Percentiles rank a stretch among this genome's conserved stretches.
phyloP scores from a whole-genome alignment of 495 filamentous ascomycete species.

The Cudoniella acicularis region DNA sequence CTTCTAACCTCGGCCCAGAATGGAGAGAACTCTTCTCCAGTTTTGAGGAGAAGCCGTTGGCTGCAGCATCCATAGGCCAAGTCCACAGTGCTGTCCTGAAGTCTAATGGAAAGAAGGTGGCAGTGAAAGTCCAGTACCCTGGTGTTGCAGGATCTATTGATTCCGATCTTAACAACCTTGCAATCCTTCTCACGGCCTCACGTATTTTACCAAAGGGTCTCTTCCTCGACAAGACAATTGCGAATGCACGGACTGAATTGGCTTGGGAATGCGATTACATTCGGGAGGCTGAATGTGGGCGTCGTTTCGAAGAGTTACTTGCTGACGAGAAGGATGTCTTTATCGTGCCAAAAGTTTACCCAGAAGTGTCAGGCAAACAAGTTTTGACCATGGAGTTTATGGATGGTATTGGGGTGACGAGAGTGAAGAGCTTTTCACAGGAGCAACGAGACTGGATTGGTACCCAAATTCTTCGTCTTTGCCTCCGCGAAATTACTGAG shows the following conservation, averaged over 20 bases:
- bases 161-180: slow-evolving; percentile 90
- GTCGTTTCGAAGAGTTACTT: slow-evolving; percentile 70
- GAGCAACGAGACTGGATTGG: slow-evolving; percentile 87
- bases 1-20: slow-evolving; percentile 70
- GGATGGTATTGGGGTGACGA: slow-evolving; percentile 83
- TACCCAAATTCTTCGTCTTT: slow-evolving; percentile 87
- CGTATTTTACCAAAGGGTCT: slow-evolving; percentile 85
- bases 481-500: slow-evolving; percentile 86
- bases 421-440: slow-evolving; percentile 68
- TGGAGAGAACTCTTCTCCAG: slow-evolving; percentile 81
- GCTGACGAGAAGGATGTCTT: slow-evolving; percentile 67
- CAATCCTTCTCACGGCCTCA: slow-evolving; percentile 84
- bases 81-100: slow-evolving; percentile 85
- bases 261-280: slow-evolving; percentile 97
- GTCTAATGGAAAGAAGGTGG: slow-evolving; percentile 69
- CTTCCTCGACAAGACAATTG: slow-evolving; percentile 95
- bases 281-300: slow-evolving; percentile 76
- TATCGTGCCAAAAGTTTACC: slow-evolving; percentile 69
- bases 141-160: slow-evolving; percentile 95
- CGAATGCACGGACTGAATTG: slow-evolving; percentile 88
- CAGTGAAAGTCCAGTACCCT: slow-evolving; percentile 96
- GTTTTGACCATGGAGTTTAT: slow-evolving; percentile 94
- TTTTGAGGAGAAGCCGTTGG: slow-evolving; percentile 90
- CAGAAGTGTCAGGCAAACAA: slow-evolving; percentile 76
- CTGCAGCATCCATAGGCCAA: slow-evolving; percentile 96